A percentile compares a stretch with the other conserved stretches of the same genome.
Conservation (phyloP, 495 filamentous ascomycete species). For the Corynascus novoguineensis region DNA sequence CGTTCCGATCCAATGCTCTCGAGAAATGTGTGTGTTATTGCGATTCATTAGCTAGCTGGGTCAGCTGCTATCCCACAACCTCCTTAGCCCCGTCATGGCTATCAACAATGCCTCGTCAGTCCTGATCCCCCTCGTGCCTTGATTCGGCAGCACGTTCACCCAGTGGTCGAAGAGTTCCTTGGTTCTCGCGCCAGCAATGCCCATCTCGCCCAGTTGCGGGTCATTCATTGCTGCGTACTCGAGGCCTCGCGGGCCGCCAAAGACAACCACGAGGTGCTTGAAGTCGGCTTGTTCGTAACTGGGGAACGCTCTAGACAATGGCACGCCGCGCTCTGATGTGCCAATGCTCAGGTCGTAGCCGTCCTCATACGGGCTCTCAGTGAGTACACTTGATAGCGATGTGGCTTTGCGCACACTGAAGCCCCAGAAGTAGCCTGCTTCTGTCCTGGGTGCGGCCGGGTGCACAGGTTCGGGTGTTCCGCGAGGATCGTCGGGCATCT, state of each 20-base stretch:
- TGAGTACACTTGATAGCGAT: conserved; percentile 60
- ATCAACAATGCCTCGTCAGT: conserved; percentile 76
- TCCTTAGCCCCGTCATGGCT: conserved; percentile 55
- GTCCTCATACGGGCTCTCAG: conserved; percentile 55
- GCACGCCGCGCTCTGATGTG: conserved; percentile 64
- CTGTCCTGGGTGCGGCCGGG: conserved; percentile 56
- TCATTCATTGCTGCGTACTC: conserved; percentile 66
- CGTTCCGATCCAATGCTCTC: too few species aligned
- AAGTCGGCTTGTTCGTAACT: conserved; percentile 44
- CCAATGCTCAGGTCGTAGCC: conserved; percentile 66
- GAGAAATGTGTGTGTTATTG: too few species aligned
- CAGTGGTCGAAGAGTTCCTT: conserved; percentile 69
- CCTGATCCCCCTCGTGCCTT: conserved; percentile 70
- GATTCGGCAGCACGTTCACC: conserved; percentile 67
- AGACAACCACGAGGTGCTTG: conserved; percentile 62
- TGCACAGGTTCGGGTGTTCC: conserved; percentile 49
- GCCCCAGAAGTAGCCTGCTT: conserved; percentile 74
- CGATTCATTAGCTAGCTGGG: background rate
- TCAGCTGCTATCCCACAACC: conserved; percentile 43
- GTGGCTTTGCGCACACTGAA: conserved; percentile 55
- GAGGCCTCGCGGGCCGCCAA: conserved; percentile 67
- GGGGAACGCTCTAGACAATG: conserved; percentile 45
- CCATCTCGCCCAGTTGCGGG: conserved; percentile 49
- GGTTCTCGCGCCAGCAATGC: conserved; percentile 49
- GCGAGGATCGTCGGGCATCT: conserved; percentile 45